phyloP scores from a whole-genome alignment of 1,284 basidiomycete species.

The Sutorius eximius region DNA sequence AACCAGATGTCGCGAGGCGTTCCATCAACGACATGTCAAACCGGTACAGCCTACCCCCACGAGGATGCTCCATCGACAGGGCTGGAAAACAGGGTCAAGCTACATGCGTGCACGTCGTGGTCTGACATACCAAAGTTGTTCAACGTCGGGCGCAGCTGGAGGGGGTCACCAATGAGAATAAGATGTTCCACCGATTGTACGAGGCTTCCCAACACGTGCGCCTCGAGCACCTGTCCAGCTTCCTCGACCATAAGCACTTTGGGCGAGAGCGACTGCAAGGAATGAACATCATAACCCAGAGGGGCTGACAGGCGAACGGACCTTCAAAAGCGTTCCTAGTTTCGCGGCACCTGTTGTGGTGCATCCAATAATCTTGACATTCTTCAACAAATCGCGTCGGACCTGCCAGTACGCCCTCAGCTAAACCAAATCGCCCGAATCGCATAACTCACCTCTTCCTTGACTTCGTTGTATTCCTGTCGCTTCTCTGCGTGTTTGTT shows the following conservation, averaged over 20 bases:
- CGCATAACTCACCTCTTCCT: slow-evolving; percentile 36
- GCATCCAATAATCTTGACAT: slow-evolving; percentile 66
- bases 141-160: slow-evolving; percentile 66
- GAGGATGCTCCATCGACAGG: slow-evolving; percentile 53
- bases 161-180: slow-evolving; percentile 70
- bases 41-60: slow-evolving; percentile 48
- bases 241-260: slow-evolving; percentile 65
- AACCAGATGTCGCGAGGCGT: slow-evolving; percentile 47
- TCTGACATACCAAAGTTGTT: slow-evolving; percentile 57
- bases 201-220: slow-evolving; percentile 62
- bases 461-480: slow-evolving; percentile 36
- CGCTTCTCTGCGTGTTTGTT: slow-evolving; percentile 32
- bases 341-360: slow-evolving; percentile 78
- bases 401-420: slow-evolving; percentile 24
- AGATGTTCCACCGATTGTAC: slow-evolving; percentile 63
- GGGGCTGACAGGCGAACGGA: slow-evolving; percentile 25
- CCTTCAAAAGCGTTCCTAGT: slow-evolving; percentile 55
- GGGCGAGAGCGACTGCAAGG: slow-evolving; percentile 49
- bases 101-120: background rate
- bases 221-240: slow-evolving; percentile 77
- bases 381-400: slow-evolving; percentile 44
- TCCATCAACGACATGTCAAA: slow-evolving; percentile 69
- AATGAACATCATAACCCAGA: background rate
- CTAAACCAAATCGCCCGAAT: slow-evolving; percentile 13
- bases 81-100: slow-evolving; percentile 33